A percentile compares a stretch with the other conserved stretches of the same genome.
These are phyloP conservation scores for Exophiala phaeomuriformis DNA, from an alignment of 2,329 filamentous ascomycete species.

Conservation along the genomic window DNA sequence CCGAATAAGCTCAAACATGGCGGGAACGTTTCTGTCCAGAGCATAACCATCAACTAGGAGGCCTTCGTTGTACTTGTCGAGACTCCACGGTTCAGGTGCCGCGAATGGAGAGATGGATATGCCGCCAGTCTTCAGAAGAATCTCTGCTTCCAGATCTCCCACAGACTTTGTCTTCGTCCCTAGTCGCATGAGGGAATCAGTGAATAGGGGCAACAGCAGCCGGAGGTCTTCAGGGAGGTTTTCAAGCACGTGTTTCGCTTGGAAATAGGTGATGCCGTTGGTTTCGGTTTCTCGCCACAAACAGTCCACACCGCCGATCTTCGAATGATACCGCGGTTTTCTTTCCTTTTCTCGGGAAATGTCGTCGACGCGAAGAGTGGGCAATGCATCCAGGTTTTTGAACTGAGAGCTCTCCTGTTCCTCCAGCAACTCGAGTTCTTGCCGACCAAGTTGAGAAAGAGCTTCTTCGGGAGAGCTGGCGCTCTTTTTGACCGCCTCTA, in stretches of 20 bases:
- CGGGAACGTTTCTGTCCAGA: conserved; percentile 78
- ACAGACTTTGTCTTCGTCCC: conserved; percentile 82
- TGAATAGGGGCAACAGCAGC: conserved; percentile 79
- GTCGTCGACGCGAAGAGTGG: conserved; percentile 79
- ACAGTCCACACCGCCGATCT: conserved; percentile 58
- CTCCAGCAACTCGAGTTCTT: conserved; percentile 70
- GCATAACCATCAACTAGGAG: conserved; percentile 79
- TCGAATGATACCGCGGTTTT: conserved; percentile 56
- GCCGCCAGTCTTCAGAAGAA: conserved; percentile 93
- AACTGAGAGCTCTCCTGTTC: conserved; percentile 79
- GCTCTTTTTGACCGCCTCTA: conserved; percentile 48
- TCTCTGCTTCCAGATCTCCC: conserved; percentile 90
- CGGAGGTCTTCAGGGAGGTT: conserved; percentile 78
- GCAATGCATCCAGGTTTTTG: conserved; percentile 78
- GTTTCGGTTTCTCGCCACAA: conserved; percentile 92
- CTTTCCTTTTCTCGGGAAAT: conserved; percentile 73
- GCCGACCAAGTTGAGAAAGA: conserved; percentile 62
- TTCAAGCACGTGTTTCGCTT: conserved; percentile 72
- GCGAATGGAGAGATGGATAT: conserved; percentile 77
- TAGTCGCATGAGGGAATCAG: conserved; percentile 84
- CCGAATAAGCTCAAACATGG: conserved; percentile 80
- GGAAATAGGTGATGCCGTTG: conserved; percentile 93
- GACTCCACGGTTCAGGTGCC: conserved; percentile 67
- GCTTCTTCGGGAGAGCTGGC: conserved; percentile 67
- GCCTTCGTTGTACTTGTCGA: conserved; percentile 67